Evolutionary conservation across 202 grass and related monocot genomes (phyloP).

Genomic region (Panicum hallii): DNA sequence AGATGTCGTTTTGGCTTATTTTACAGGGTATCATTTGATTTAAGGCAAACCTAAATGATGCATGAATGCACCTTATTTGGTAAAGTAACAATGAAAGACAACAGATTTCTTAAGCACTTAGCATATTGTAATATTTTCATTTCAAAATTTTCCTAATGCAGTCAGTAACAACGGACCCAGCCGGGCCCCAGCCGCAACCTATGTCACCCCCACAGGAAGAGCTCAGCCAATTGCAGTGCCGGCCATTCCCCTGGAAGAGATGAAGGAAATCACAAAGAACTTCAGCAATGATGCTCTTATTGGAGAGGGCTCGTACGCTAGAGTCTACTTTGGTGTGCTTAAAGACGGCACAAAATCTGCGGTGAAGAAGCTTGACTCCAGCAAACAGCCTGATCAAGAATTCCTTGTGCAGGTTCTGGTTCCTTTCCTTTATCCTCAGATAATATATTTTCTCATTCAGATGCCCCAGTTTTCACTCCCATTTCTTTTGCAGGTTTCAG

Average conservation of each 20-base stretch:
- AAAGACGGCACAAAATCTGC: constrained; percentile 72
- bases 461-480: neutral
- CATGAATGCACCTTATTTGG: constrained; percentile 3
- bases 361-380: constrained; percentile 93
- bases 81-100: constrained; percentile 16
- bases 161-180: constrained; percentile 57
- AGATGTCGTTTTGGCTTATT: neutral
- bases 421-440: neutral
- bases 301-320: constrained; percentile 86
- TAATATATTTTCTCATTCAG: constrained; percentile 2
- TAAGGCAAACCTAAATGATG: constrained; percentile 3
- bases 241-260: constrained; percentile 69
- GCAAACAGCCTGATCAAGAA: constrained; percentile 91
- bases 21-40: constrained; percentile 1
- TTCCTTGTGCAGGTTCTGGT: constrained; percentile 72
- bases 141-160: constrained; percentile 30
- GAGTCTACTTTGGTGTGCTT: constrained; percentile 84
- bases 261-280: constrained; percentile 82
- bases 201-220: constrained; percentile 37
- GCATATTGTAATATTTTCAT: neutral
- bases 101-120: constrained; percentile 35
- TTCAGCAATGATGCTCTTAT: constrained; percentile 80
- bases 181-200: constrained; percentile 38
- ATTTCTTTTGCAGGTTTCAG: constrained; percentile 59
- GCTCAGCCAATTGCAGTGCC: constrained; percentile 82